Base-by-base conservation (phyloP, 2,329 filamentous ascomycete species). In the Escovopsis sp. region DNA sequence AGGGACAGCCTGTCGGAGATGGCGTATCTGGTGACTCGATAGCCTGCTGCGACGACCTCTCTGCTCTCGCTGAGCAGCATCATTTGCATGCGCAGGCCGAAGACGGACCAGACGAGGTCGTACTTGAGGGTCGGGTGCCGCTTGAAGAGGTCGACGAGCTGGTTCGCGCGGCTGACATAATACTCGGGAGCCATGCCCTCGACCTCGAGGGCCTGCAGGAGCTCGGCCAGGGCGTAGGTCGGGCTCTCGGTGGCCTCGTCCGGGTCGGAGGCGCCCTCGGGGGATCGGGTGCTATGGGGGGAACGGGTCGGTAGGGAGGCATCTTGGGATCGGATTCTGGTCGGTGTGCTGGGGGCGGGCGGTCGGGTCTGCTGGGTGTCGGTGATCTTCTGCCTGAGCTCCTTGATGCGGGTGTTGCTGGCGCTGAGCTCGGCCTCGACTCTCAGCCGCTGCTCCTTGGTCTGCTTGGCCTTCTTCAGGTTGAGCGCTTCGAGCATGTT, bases 401-500 rank as follows among this genome's bases (percentile, higher is more conserved):
- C 68, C 52, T 67, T 73, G 51, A 74, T 82, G 51, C 65, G 72
- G 51, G 72, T 66, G 57, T 93, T 96, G 17, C 87, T 92, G 26
- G 85, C 79, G 52, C 78, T 90, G 46, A 98, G 67, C 61, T 98
- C 90, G 34, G 82, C 80, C 61, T 98, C 83, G 19, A 87, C 82
- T 47, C 72, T 70, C 41, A 71, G 65, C 31, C 83, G 72, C 53
- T 88, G 83, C 40, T 88, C 88, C 53, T 87, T 92, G 43, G 82
- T 81, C 55, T 96, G 88, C 60, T 96, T 98, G 31, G 84, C 80
- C 56, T 93, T 94, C 60, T 98, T 98, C 31, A 77, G 72, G 55
- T 94, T 85, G 44, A 98, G 63, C 11, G 90, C 90, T 62, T 98
- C 90, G 27, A 98, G 67, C 72, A 98, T 78, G 54, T 98, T 98